Conservation (phyloP, 257 asterid genomes). For the Eucommia ulmoides region DNA sequence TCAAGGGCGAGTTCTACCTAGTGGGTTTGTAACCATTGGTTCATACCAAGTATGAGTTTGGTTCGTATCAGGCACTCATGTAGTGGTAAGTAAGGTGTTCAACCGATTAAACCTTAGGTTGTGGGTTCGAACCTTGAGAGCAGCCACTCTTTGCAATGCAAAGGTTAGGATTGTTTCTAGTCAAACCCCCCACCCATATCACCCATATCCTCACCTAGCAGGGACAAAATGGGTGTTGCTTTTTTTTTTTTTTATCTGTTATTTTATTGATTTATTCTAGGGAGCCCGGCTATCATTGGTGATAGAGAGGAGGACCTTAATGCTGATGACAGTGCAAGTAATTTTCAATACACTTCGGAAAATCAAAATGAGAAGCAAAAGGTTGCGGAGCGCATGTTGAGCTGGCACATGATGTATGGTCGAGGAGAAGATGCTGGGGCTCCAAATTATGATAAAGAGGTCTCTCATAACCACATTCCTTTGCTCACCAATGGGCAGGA, state of each 20-base stretch:
- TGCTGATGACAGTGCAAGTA: slow-evolving; percentile 47
- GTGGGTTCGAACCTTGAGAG: too few relatives aligned
- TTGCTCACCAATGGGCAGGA: slow-evolving; percentile 95
- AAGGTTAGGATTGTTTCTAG: background rate
- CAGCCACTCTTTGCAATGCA: background rate
- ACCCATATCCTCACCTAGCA: too few relatives aligned
- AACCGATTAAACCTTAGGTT: background rate
- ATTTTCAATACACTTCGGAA: slow-evolving; percentile 38
- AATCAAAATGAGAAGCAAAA: slow-evolving; percentile 62
- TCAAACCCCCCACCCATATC: background rate
- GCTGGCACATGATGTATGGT: slow-evolving; percentile 85
- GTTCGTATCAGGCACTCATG: background rate
- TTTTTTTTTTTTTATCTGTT: slow-evolving; percentile 5
- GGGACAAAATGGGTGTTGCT: background rate
- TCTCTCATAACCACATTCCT: slow-evolving; percentile 80
- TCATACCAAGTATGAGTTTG: too few relatives aligned
- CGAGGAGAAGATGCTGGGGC: slow-evolving; percentile 56
- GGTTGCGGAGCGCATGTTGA: slow-evolving; percentile 85
- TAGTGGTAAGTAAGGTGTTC: background rate
- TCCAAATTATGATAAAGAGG: slow-evolving; percentile 88
- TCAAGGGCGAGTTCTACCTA: too few relatives aligned
- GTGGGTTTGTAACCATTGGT: too few relatives aligned
- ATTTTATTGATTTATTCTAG: slow-evolving; percentile 29
- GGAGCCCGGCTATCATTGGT: slow-evolving; percentile 83
- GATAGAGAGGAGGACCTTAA: slow-evolving; percentile 59